Percentiles rank a stretch among this genome's conserved stretches.
Evolutionary conservation across 164 flowering plant genomes (phyloP).

Genomic region (Malania oleifera): DNA sequence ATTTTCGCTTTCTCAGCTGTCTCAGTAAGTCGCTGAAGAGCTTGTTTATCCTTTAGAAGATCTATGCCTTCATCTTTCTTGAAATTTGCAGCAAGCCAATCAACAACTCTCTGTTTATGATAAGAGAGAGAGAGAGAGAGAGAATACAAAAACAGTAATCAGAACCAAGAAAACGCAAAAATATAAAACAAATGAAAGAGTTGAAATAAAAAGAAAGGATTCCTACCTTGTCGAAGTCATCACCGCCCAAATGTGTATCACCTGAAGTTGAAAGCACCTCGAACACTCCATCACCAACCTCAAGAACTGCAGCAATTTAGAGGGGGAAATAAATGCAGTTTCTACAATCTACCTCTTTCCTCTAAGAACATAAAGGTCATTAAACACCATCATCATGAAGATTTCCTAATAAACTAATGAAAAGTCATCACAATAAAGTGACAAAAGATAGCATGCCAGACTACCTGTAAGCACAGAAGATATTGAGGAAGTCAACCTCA

Average conservation of each 20-base stretch:
- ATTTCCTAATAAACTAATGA: no score
- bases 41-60: conserved; percentile 68
- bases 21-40: conserved; percentile 63
- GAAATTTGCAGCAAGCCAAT: conserved; percentile 69
- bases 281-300: conserved; percentile 91
- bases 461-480: no score
- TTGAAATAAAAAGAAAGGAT: background rate
- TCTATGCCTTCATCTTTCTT: conserved; percentile 80
- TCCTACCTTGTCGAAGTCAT: conserved; percentile 83
- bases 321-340: no score
- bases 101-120: conserved; percentile 45
- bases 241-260: conserved; percentile 83
- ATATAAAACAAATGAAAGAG: no score
- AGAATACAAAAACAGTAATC: no score
- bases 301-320: conserved; percentile 55
- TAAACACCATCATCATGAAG: no score
- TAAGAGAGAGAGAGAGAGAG: background rate
- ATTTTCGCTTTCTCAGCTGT: conserved; percentile 76
- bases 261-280: conserved; percentile 87
- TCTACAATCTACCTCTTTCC: no score
- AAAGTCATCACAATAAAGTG: no score
- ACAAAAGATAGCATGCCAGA: no score
- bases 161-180: no score
- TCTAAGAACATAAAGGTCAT: no score
- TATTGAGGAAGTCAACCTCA: no score